Base-by-base conservation (phyloP, 768 basidiomycete genomes). In the Leccinum incarnatum region DNA sequence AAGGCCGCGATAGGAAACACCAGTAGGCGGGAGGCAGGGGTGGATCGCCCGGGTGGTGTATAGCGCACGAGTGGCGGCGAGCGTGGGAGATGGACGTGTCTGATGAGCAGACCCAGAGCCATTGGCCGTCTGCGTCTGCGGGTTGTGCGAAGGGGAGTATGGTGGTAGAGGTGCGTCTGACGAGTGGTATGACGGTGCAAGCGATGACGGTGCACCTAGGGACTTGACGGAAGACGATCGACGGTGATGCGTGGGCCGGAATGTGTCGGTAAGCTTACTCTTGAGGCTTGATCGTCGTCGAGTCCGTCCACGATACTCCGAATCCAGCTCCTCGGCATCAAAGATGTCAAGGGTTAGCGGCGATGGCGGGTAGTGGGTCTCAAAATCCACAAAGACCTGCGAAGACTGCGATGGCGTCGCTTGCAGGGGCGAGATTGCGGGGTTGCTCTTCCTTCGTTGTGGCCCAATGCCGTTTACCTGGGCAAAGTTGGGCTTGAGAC, bases 41-140 rank as follows among this genome's bases (percentile, higher is more conserved):
- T 89, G 88, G 25, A 91, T 78, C 10, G 86, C 89, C 25, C 79
- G 78, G 62, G 89, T 91, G 5, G 80, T 67, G 69, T 92, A 92
- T 55, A 86, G 79, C 36, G 82, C 78, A 0, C 78, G 81, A 0
- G 73, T 72, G n/a, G 69, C 61, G 2, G 67, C 55, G 6, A 67
- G 73, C 21, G 67, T 55, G 2, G 65, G 61, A 3, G 73, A 65
- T 7, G 74, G 63, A 2, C 62, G 71, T 3, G 57, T 34, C 45
- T 66, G 67, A 34, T 61, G 60, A 5, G 10, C 54, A 21, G 62
- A 9, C 4, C 47, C 29, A 17, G 68, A 48, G 9, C 68, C 64
- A 1, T 68, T 63, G 25, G 62, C 11, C 2, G 57, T 0, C 4
- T 67, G 67, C 34, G 54, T 17, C 11, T 61, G 66, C 12, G 55